Evolutionary conservation across 768 basidiomycete species (phyloP), one percentile per base, ranked within the genome.

Genomic region (Pleurotus ostreatus): DNA sequence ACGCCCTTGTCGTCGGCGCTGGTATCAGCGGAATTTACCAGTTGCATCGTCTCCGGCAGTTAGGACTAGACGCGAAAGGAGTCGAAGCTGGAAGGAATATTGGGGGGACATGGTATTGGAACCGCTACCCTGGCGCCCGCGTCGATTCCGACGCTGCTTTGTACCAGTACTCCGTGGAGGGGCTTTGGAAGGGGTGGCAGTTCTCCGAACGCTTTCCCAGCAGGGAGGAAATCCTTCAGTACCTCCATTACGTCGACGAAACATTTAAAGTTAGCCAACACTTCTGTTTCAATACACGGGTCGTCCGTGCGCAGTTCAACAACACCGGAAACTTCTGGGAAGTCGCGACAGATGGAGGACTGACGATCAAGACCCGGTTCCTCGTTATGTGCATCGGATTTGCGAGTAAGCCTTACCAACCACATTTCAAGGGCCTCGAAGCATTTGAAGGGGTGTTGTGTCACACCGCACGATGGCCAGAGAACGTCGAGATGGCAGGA

Each of bases 401-500:
- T 22, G 62, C 62, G 2, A 59, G 65, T 1, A 66, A 63, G 46
- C 58, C 61, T 16, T 61, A 66, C 30, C 59, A 56, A 9, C 68
- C 68, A 11, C 41, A 59, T 7, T 55, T 61, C 51, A 52, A 45
- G 18, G 64, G 66, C 7, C 62, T 69, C 12, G 56, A 55, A 18
- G 61, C 55, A 9, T 69, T 67, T 56, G 46, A 62, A 55, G 68
- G 68, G 0, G 41, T 48, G 7, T 47, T 59, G 16, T 51, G 64
- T 46, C 68, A 69, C 57, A 67, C 62, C 12, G 56, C 62, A 1
- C 43, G 40, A 13, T 67, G 68, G 68, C 66, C 65, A 6, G 53
- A 64, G 40, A 54, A 34, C 0, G 25, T 63, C 1, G 63, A 66
- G 12, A 45, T 65, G 8, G 15, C 53, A 7, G 63, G 65, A 8